Percentiles rank a stretch among this genome's conserved stretches.
These are phyloP conservation scores for Casuarina glauca DNA, from an alignment of 306 rosid genomes.

Conservation along the genomic window DNA sequence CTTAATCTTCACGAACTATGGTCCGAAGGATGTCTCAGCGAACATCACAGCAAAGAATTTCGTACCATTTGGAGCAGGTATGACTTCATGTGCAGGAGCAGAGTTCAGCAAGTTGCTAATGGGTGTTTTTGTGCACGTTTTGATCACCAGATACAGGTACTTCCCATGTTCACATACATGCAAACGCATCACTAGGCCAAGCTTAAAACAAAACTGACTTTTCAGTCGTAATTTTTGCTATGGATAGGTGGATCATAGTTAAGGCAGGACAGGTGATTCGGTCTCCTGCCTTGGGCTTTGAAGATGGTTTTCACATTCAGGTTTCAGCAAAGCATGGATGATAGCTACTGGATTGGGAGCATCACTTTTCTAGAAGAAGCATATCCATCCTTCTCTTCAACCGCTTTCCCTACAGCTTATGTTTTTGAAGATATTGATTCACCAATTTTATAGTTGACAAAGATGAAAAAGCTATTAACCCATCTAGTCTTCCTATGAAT, in stretches of 20 bases:
- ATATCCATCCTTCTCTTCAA: too few species aligned
- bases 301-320: not conserved
- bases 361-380: too few species aligned
- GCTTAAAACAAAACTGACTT: not conserved
- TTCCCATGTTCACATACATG: too few species aligned
- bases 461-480: too few species aligned
- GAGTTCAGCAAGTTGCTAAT: slow-evolving; percentile 26
- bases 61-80: slow-evolving; percentile 32
- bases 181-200: too few species aligned
- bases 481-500: too few species aligned
- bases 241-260: not conserved
- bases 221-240: not conserved
- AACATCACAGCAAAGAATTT: slow-evolving; percentile 22
- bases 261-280: not conserved
- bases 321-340: not conserved
- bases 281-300: not conserved
- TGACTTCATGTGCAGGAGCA: slow-evolving; percentile 30
- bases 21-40: not conserved
- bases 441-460: too few species aligned
- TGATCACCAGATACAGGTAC: slow-evolving; percentile 27
- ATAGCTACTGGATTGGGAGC: too few species aligned
- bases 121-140: slow-evolving; percentile 18
- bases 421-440: too few species aligned
- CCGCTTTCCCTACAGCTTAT: too few species aligned
- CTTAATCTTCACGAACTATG: not conserved